Percentiles rank a stretch among this genome's conserved stretches.
phyloP scores from a whole-genome alignment of 495 filamentous ascomycete species.

The Talaromyces nanjingensis region DNA sequence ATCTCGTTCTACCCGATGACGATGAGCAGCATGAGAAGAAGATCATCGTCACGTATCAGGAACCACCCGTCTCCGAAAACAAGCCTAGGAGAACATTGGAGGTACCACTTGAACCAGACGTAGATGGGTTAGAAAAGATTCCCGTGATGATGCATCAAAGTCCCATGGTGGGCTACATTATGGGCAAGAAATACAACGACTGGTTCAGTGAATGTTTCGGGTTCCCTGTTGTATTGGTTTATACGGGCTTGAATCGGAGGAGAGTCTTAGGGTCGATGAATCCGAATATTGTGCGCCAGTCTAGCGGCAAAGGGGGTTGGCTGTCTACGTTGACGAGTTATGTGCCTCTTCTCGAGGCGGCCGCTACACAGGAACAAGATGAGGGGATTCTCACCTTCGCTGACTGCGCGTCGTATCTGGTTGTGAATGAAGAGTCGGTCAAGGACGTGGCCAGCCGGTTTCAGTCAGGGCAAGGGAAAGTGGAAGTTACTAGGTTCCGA shows the following conservation, averaged over 20 bases:
- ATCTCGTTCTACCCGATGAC: conserved; percentile 33
- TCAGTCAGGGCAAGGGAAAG: conserved; percentile 35
- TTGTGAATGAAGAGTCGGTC: conserved; percentile 66
- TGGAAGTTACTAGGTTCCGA: conserved; percentile 76
- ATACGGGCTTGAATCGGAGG: conserved; percentile 57
- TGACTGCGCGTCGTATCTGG: conserved; percentile 70
- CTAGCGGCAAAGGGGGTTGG: conserved; percentile 27
- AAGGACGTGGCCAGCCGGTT: conserved; percentile 57
- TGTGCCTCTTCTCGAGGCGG: conserved; percentile 17
- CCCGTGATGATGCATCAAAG: conserved; percentile 58
- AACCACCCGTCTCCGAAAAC: conserved; percentile 20
- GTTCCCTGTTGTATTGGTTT: conserved; percentile 57
- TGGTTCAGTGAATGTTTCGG: conserved; percentile 75
- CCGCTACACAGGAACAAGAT: conserved; percentile 9
- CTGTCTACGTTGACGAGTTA: conserved; percentile 34
- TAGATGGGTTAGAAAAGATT: conserved; percentile 39
- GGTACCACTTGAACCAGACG: conserved; percentile 55
- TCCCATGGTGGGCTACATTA: conserved; percentile 56
- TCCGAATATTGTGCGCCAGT: not conserved
- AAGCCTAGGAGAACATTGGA: conserved; percentile 31
- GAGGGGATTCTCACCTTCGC: conserved; percentile 61
- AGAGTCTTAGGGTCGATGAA: conserved; percentile 48
- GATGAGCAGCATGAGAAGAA: conserved; percentile 20
- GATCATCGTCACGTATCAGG: conserved; percentile 51
- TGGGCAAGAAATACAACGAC: conserved; percentile 55